Percentiles rank a stretch among this genome's conserved stretches.
Conservation (phyloP, 495 filamentous ascomycete species). For the Xylaria sp. region DNA sequence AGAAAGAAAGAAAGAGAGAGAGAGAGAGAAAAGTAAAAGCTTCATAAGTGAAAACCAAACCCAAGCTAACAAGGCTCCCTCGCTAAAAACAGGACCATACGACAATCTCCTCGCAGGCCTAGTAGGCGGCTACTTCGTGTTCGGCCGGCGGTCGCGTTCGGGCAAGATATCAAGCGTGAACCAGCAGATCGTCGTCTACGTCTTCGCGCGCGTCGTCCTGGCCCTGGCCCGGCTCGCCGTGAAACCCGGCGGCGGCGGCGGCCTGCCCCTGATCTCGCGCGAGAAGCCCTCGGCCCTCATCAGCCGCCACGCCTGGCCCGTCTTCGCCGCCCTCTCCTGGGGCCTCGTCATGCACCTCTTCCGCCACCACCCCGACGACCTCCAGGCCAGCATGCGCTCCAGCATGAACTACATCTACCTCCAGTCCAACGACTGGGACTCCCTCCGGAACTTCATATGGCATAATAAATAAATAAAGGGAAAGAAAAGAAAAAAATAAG, state of each 20-base stretch:
- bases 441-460: constrained; percentile 75
- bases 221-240: constrained; percentile 82
- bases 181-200: constrained; percentile 98
- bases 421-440: constrained; percentile 84
- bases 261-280: constrained; percentile 52
- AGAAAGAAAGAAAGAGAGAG: not conserved
- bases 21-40: not conserved
- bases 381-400: constrained; percentile 88
- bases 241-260: constrained; percentile 58
- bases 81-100: constrained; percentile 59
- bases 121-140: constrained; percentile 90
- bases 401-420: constrained; percentile 99
- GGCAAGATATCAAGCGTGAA: constrained; percentile 81
- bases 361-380: constrained; percentile 84
- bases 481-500: not conserved
- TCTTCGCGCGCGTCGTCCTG: constrained; percentile 90
- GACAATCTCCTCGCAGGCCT: constrained; percentile 91
- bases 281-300: constrained; percentile 53
- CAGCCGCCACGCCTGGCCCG: constrained; percentile 79
- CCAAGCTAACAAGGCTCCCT: not conserved
- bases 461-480: constrained; percentile 73
- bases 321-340: constrained; percentile 90
- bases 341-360: constrained; percentile 95
- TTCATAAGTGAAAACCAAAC: not conserved
- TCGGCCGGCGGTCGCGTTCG: constrained; percentile 67